These are phyloP conservation scores for Candida tropicalis DNA, from an alignment of 1,139 yeast genomes.

Conservation along the genomic window DNA sequence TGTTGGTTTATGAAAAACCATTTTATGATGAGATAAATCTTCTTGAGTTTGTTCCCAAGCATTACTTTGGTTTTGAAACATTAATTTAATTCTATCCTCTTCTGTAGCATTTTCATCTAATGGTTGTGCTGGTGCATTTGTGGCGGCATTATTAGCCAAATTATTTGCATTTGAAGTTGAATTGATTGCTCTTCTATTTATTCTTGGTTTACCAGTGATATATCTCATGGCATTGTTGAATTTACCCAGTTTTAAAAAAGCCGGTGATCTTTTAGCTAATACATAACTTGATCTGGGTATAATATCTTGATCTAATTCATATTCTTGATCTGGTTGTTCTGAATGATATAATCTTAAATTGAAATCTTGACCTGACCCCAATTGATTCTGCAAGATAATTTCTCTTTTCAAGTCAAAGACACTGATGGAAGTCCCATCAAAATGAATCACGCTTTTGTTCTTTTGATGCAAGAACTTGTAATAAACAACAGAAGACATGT, in stretches of 20 bases:
- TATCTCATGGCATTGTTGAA: conserved; percentile 75
- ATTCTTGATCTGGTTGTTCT: conserved; percentile 75
- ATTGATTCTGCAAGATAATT: conserved; percentile 76
- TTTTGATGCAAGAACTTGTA: conserved; percentile 87
- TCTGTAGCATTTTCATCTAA: conserved; percentile 57
- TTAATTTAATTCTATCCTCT: conserved; percentile 83
- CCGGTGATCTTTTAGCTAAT: conserved; percentile 78
- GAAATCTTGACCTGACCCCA: conserved; percentile 84
- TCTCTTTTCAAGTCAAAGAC: conserved; percentile 94
- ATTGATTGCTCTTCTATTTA: conserved; percentile 38
- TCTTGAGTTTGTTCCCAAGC: conserved; percentile 97
- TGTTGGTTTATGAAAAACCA: conserved; percentile 56
- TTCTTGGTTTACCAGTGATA: conserved; percentile 81
- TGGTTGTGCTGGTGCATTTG: conserved; percentile 14
- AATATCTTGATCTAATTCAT: conserved; percentile 87
- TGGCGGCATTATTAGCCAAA: conserved; percentile 18
- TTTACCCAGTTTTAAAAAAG: conserved; percentile 56
- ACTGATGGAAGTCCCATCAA: conserved; percentile 95
- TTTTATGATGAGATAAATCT: conserved; percentile 76
- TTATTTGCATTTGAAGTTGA: conserved; percentile 21
- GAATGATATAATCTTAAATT: conserved; percentile 66
- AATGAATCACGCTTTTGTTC: conserved; percentile 74
- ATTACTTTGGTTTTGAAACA: conserved; percentile 91
- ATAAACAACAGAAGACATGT: conserved; percentile 88
- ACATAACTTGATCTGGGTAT: conserved; percentile 88